Conservation (phyloP, 202 grass and related monocot genomes). For the Carex sylvatica region DNA sequence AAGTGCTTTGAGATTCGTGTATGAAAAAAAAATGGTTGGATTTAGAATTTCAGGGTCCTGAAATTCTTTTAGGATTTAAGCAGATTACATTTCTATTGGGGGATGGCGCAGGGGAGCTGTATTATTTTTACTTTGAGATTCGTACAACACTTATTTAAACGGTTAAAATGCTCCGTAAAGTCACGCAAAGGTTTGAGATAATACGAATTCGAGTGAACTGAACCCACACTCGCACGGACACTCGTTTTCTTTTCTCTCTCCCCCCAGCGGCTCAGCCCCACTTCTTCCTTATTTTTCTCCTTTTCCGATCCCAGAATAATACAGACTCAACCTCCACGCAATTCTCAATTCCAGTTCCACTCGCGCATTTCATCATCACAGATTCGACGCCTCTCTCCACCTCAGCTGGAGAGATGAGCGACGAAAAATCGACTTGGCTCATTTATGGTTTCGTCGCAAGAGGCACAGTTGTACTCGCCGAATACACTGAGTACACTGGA, state of each 20-base stretch:
- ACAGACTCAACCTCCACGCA: slow-evolving; percentile 11
- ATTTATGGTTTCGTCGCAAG: slow-evolving; percentile 94
- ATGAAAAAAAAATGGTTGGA: too few relatives aligned
- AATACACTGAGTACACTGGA: slow-evolving; percentile 95
- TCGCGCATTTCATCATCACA: slow-evolving; percentile 12
- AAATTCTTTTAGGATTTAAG: too few relatives aligned
- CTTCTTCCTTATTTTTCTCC: neutral
- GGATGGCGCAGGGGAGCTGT: too few relatives aligned
- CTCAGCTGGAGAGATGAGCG: slow-evolving; percentile 26
- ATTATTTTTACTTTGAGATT: too few relatives aligned
- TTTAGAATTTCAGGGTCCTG: too few relatives aligned
- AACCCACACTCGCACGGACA: neutral
- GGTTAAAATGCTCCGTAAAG: too few relatives aligned
- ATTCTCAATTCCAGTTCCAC: neutral
- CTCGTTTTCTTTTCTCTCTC: neutral
- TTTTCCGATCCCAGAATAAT: slow-evolving; percentile 16
- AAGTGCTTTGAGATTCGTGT: too few relatives aligned
- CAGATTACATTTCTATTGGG: too few relatives aligned
- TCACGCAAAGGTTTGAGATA: too few relatives aligned
- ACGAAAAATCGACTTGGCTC: slow-evolving; percentile 55
- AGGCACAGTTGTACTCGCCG: slow-evolving; percentile 80
- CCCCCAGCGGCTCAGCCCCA: neutral
- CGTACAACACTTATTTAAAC: too few relatives aligned
- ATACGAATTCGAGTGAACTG: too few relatives aligned
- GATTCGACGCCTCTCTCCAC: slow-evolving; percentile 32